Percentiles rank a stretch among this genome's conserved stretches.
phyloP scores from a whole-genome alignment of 1,284 basidiomycete species.

The Cutaneotrichosporon daszewskae region DNA sequence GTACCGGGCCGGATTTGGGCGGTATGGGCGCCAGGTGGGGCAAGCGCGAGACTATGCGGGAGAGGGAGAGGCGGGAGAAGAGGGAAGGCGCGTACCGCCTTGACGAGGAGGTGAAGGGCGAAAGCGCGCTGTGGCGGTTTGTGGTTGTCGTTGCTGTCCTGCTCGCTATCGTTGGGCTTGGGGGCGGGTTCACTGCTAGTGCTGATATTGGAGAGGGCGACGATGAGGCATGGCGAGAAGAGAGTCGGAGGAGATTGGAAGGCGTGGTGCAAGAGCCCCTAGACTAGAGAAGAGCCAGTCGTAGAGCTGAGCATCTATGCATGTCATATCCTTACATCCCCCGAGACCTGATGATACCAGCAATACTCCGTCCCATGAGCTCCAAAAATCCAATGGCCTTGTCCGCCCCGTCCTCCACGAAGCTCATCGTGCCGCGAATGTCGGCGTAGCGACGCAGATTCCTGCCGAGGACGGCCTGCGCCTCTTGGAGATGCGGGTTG shows the following conservation, averaged over 20 bases:
- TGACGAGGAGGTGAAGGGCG: conserved; percentile 22
- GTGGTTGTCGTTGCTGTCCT: conserved; percentile 28
- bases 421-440: conserved; percentile 7
- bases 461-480: conserved; percentile 21
- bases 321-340: no score
- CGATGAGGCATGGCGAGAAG: no score
- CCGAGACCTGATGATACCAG: no score
- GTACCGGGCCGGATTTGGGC: neutral
- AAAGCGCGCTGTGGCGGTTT: conserved; percentile 26
- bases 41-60: conserved; percentile 1
- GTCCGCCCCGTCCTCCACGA: conserved; percentile 25
- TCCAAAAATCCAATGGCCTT: conserved; percentile 27
- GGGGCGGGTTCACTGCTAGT: conserved; percentile 34
- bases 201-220: conserved; percentile 14
- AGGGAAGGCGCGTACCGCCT: conserved; percentile 6
- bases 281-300: no score
- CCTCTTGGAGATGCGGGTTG: conserved; percentile 29
- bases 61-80: neutral
- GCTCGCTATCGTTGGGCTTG: conserved; percentile 25
- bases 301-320: no score
- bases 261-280: no score
- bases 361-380: conserved; percentile 24
- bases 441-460: conserved; percentile 25
- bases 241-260: no score
- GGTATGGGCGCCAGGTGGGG: conserved; percentile 1